A percentile compares a stretch with the other conserved stretches of the same genome.
These are phyloP conservation scores for Triticum dicoccoides DNA, from an alignment of 176 grass and related monocot species.

Conservation along the genomic window DNA sequence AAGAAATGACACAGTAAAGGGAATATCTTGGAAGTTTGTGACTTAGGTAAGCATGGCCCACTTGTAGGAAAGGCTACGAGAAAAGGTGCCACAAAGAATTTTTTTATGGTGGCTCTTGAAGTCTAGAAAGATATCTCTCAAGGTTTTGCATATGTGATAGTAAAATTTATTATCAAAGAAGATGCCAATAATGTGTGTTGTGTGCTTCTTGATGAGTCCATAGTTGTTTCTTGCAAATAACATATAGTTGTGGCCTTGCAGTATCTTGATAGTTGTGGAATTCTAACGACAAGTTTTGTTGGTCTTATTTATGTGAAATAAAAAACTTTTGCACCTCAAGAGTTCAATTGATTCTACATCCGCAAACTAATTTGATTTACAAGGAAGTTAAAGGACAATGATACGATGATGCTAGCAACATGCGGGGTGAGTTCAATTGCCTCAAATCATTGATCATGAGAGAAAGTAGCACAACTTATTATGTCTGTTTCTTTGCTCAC, in stretches of 20 bases:
- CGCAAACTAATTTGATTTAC: neutral
- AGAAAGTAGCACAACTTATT: neutral
- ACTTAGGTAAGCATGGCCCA: neutral
- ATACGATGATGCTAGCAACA: neutral
- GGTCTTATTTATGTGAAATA: neutral
- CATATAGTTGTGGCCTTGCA: neutral
- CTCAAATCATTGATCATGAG: neutral
- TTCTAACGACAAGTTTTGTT: neutral
- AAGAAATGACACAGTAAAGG: neutral
- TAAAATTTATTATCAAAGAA: neutral
- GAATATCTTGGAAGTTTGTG: neutral
- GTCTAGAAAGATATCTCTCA: too few relatives aligned
- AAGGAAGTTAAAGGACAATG: neutral
- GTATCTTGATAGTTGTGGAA: neutral
- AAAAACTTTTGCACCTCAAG: neutral
- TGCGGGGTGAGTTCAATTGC: neutral
- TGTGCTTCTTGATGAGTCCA: neutral
- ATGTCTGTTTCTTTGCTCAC: neutral
- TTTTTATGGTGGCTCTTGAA: neutral
- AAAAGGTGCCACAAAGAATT: neutral
- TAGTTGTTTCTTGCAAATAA: neutral
- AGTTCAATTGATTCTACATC: neutral
- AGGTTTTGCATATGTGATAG: neutral
- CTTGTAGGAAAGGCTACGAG: neutral
- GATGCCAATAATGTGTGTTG: neutral